Conservation (phyloP, 73 alveolate species). For the Durusdinium trenchii region DNA sequence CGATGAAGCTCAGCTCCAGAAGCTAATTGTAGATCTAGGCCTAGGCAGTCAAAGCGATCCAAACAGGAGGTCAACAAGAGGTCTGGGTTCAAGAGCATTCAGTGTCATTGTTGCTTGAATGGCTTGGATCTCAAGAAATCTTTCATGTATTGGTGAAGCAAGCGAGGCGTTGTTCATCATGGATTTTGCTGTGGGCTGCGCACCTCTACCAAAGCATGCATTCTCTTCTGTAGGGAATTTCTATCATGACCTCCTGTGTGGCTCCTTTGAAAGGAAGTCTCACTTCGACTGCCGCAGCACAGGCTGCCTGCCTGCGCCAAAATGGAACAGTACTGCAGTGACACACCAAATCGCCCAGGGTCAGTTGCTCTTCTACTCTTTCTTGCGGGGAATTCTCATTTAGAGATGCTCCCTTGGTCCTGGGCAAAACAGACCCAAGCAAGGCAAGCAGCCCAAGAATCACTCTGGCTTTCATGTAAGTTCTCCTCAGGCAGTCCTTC, state of each 20-base stretch:
- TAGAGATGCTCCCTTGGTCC: too few relatives aligned
- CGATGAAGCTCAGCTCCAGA: not conserved
- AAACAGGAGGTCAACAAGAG: conserved; percentile 18
- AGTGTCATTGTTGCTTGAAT: too few relatives aligned
- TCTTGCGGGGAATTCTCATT: too few relatives aligned
- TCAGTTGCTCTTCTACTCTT: not conserved
- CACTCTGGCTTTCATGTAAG: not conserved
- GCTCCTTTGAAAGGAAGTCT: conserved; percentile 26
- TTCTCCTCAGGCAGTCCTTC: conserved; percentile 41
- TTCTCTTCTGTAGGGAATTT: too few relatives aligned
- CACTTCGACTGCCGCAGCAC: not conserved
- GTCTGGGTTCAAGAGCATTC: too few relatives aligned
- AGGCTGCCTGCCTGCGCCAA: not conserved
- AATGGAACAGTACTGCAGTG: not conserved
- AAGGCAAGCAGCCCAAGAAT: too few relatives aligned
- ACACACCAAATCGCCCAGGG: not conserved
- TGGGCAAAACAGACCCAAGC: not conserved
- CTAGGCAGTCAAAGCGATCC: conserved; percentile 10
- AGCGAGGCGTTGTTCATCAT: too few relatives aligned
- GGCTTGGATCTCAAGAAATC: too few relatives aligned
- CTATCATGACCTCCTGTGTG: conserved; percentile 18
- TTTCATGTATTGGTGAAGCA: too few relatives aligned
- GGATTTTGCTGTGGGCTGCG: too few relatives aligned
- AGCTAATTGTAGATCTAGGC: too few relatives aligned
- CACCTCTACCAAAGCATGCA: too few relatives aligned